Conservation (phyloP, 2,329 filamentous ascomycete species). For the Monilinia laxa region DNA sequence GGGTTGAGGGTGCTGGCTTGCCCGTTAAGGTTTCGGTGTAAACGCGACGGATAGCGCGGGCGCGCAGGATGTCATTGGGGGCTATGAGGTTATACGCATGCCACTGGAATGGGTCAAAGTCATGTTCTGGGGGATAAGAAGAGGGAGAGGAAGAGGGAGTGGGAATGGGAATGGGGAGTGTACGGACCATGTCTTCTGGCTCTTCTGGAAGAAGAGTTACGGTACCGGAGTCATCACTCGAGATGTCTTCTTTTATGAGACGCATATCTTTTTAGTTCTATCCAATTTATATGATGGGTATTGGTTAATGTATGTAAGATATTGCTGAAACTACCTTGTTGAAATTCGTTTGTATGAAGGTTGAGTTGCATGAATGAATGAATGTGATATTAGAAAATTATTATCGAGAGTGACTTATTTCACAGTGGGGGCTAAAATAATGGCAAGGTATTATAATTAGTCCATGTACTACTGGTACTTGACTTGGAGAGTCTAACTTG, state of each 20-base stretch:
- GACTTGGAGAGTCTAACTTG: background rate
- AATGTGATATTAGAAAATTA: no score
- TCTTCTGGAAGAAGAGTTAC: constrained; percentile 69
- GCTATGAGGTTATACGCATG: constrained; percentile 73
- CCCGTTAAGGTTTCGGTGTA: constrained; percentile 58
- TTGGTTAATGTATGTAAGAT: background rate
- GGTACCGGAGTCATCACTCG: constrained; percentile 63
- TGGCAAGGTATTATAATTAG: background rate
- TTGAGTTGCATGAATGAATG: background rate
- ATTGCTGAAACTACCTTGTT: background rate
- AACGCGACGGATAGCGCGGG: constrained; percentile 65
- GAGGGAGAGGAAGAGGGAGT: background rate
- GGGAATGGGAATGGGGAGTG: background rate
- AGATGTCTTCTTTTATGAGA: constrained; percentile 65
- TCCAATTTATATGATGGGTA: background rate
- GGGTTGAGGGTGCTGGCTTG: constrained; percentile 56
- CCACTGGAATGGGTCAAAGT: constrained; percentile 51
- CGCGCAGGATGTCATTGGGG: constrained; percentile 61
- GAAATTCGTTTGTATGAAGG: background rate
- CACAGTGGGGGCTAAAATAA: background rate
- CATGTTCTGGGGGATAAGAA: background rate
- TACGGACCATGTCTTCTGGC: constrained; percentile 69
- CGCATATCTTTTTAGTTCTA: constrained; percentile 51
- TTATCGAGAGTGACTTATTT: no score
- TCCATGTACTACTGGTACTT: background rate